Evolutionary conservation across 106 monocot genomes (phyloP).

Genomic region (Amphibolis antarctica): DNA sequence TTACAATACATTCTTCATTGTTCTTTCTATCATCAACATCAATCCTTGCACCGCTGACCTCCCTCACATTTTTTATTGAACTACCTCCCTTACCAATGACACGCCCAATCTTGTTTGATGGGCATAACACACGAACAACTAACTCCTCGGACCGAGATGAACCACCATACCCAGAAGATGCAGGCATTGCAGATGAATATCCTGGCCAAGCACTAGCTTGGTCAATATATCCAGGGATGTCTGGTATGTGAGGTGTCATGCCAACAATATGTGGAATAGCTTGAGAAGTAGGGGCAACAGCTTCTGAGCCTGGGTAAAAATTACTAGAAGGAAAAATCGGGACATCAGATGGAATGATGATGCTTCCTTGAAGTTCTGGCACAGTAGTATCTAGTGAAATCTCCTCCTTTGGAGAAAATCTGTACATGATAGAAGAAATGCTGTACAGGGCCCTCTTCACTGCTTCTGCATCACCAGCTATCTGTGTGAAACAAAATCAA

Average conservation of each 20-base stretch:
- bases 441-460: slow-evolving; percentile 61
- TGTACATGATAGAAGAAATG: slow-evolving; percentile 84
- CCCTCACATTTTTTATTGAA: slow-evolving; percentile 64
- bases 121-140: slow-evolving; percentile 60
- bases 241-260: slow-evolving; percentile 28
- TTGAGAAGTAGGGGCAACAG: slow-evolving; percentile 29
- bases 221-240: slow-evolving; percentile 39
- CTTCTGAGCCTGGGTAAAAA: slow-evolving; percentile 43
- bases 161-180: slow-evolving; percentile 43
- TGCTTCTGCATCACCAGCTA: slow-evolving; percentile 60
- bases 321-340: slow-evolving; percentile 55
- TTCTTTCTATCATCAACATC: slow-evolving; percentile 86
- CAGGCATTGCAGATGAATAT: slow-evolving; percentile 42
- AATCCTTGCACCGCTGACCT: slow-evolving; percentile 62
- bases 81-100: slow-evolving; percentile 93
- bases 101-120: slow-evolving; percentile 75
- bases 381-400: slow-evolving; percentile 76
- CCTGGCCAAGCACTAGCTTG: slow-evolving; percentile 25
- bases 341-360: slow-evolving; percentile 82
- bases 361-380: slow-evolving; percentile 40
- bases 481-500: slow-evolving; percentile 29
- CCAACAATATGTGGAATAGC: slow-evolving; percentile 35
- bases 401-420: slow-evolving; percentile 69
- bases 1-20: slow-evolving; percentile 67
- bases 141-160: slow-evolving; percentile 47